A percentile compares a stretch with the other conserved stretches of the same genome.
Evolutionary conservation across 495 filamentous ascomycete genomes (phyloP).

Genomic region (Penicillium manginii): DNA sequence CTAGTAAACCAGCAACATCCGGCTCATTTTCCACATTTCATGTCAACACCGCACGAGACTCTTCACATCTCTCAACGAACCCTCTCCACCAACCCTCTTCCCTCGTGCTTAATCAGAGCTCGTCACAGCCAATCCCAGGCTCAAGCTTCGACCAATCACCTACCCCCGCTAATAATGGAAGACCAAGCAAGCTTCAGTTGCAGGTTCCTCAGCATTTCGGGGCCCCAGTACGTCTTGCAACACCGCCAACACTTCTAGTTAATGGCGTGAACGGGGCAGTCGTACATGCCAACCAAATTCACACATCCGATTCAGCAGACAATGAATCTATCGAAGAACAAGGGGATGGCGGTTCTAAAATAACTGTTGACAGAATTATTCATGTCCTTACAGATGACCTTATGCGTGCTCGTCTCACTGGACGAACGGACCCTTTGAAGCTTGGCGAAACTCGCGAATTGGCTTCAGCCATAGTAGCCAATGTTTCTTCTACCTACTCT

Average conservation of each 20-base stretch:
- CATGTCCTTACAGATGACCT: conserved; percentile 40
- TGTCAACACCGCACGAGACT: conserved; percentile 60
- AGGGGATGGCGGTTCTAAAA: conserved; percentile 10
- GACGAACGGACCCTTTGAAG: conserved; percentile 30
- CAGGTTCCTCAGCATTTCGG: conserved; percentile 80
- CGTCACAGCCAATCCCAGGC: conserved; percentile 21
- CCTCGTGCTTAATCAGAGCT: conserved; percentile 31
- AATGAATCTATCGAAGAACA: conserved; percentile 10
- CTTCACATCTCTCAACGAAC: conserved; percentile 31
- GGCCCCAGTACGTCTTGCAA: conserved; percentile 76
- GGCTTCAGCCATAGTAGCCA: conserved; percentile 39
- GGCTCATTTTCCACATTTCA: conserved; percentile 91
- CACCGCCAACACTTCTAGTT: conserved; percentile 69
- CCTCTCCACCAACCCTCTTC: conserved; percentile 34
- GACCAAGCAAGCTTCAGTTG: conserved; percentile 65
- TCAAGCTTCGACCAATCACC: conserved; percentile 36
- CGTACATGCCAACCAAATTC: conserved; percentile 3
- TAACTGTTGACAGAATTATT: conserved; percentile 41
- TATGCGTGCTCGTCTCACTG: conserved; percentile 33
- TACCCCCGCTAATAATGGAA: conserved; percentile 31
- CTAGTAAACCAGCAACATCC: conserved; percentile 71
- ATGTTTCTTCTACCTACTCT: conserved; percentile 33
- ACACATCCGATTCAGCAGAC: neutral
- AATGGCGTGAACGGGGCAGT: conserved; percentile 59
- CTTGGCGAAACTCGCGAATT: conserved; percentile 38